Evolutionary conservation across 2,329 filamentous ascomycete genomes (phyloP), one percentile per base, ranked within the genome.

Genomic region (Aspergillus latus): DNA sequence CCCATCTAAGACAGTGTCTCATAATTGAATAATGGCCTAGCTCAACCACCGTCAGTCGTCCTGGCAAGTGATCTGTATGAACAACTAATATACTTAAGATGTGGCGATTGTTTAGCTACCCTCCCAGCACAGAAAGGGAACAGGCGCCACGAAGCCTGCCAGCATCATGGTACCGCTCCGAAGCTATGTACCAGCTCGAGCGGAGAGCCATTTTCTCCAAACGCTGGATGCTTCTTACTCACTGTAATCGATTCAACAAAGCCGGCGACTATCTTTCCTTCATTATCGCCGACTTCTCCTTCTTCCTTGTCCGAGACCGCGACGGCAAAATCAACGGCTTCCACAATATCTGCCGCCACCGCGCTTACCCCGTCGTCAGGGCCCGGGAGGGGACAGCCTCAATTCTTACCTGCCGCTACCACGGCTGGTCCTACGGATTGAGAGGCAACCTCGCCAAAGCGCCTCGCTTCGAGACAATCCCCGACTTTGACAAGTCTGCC

Each of bases 161-260:
- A 2, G 59, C 64, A 21, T 66, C 63, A 59, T 67, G 65, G 65
- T 67, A 68, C 55, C 61, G 59, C n/a, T 67, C 65, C 2, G 59
- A 62, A 21, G 61, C 59, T 2, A 59, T 68, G 53, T 66, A 66
- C n/a, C 59, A 64, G 45, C 59, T 67, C 3, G 66, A 68, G 37
- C 58, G 65, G 8, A 65, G 66, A 6, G 65, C 66, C 36, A 62
- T 68, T 26, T 67, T 66, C 54, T 67, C 65, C 29, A 66, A 63
- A 44, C 58, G 59, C 21, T 68, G 64, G 65, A 46, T 67, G 6
- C 57, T 68, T 3, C 52, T 66, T 40, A 64, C 65, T 0, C 64
- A 68, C 32, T 54, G 54, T 1, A 58, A 51, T 7, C 63, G 62
- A 2, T 64, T 70, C 47, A 44, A 46, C 4, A 64, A 66, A 32